These are phyloP conservation scores for Aspergillus haitiensis DNA, from an alignment of 495 filamentous ascomycete species.

Conservation along the genomic window DNA sequence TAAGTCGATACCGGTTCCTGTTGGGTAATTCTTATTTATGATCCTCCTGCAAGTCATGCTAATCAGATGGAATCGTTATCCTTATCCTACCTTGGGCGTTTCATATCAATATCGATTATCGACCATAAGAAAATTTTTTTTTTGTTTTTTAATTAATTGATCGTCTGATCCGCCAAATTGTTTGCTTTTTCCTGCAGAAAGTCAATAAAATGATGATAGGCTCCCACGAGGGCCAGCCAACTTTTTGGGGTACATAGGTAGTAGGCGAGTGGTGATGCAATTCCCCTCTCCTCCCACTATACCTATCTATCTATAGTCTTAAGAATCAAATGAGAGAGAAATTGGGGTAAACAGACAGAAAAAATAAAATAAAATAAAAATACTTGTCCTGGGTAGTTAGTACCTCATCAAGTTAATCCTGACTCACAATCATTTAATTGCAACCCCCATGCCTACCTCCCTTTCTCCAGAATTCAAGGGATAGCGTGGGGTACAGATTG, in stretches of 20 bases:
- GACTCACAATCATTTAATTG: background rate
- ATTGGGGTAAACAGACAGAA: background rate
- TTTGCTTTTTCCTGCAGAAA: conserved; percentile 6
- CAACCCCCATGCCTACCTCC: conserved; percentile 17
- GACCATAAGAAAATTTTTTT: background rate
- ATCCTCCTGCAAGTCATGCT: conserved; percentile 1
- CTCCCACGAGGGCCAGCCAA: background rate
- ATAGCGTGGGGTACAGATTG: conserved; percentile 24
- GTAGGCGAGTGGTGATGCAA: background rate
- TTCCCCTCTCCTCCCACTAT: too few species aligned
- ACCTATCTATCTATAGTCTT: background rate
- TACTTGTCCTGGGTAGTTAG: too few species aligned
- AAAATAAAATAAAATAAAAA: too few species aligned
- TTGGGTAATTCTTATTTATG: conserved; percentile 6
- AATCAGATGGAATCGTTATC: background rate
- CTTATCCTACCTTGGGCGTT: background rate
- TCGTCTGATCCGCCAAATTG: background rate
- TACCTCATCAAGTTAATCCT: background rate
- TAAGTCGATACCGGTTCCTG: background rate
- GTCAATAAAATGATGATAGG: conserved; percentile 5
- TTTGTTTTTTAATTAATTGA: background rate
- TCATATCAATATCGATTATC: background rate
- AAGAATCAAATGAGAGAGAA: background rate
- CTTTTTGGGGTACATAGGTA: background rate
- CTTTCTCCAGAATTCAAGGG: conserved; percentile 13